Evolutionary conservation across 2,329 filamentous ascomycete genomes (phyloP), one percentile per base, ranked within the genome.

Genomic region (Fusarium buxicola): DNA sequence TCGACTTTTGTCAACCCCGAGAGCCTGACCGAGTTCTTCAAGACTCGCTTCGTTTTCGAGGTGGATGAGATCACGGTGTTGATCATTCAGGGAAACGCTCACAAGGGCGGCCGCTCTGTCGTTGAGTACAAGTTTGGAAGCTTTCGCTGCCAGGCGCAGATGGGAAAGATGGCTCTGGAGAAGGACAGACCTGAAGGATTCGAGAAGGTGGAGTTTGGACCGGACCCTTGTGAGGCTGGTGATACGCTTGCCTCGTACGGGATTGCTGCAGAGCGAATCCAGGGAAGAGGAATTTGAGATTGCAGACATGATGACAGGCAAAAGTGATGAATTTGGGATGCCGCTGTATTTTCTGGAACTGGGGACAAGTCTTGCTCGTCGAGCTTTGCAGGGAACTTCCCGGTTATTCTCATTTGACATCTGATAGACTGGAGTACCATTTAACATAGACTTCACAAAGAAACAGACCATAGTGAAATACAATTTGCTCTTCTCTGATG

Each of bases 51-150:
- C 52, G 71, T 73, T 3, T 86, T 80, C 61, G 76, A 86, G 64
- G 56, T 82, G 8, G 84, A 86, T 57, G 67, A 73, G 43, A 70
- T 83, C 49, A 61, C 73, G 3, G 65, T 53, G 4, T 49, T 71
- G 15, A 70, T 80, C 16, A 65, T 72, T 31, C 54, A 61, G 24
- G 71, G 58, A 0, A 58, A 60, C 2, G 13, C 31, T 7, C n/a
- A 53, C n/a, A 58, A 45, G 21, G 52, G 65, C 1, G 64, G 64
- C 1, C 72, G 74, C 18, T 67, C 68, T 0, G 75, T 80, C 3
- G 60, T 83, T 12, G 83, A 86, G 74, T 84, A 80, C 63, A 76
- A 79, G 10, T 87, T 87, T 62, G 82, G 82, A 1, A 85, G 82
- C 52, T 86, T 79, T 55, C 79, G 83, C 1, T 84, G 81, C 71